Evolutionary conservation across 306 rosid species (phyloP).

Genomic region (Dalbergia cochinchinensis): DNA sequence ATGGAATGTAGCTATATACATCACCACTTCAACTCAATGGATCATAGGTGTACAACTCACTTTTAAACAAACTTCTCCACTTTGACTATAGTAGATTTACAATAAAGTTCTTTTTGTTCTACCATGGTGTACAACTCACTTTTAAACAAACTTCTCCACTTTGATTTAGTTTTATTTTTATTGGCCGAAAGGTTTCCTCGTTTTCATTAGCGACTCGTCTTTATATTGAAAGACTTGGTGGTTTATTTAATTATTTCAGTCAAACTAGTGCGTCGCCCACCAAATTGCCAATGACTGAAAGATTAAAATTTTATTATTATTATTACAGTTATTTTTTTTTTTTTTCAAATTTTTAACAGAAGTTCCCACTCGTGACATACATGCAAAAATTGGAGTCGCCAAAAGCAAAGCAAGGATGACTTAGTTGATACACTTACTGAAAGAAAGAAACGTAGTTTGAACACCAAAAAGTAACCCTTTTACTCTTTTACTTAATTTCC

Average conservation of each 20-base stretch:
- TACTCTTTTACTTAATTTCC: too few relatives aligned
- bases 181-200: background rate
- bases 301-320: background rate
- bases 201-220: background rate
- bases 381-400: background rate
- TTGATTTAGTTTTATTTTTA: background rate
- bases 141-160: background rate
- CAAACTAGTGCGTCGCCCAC: slow-evolving; percentile 12
- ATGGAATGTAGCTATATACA: background rate
- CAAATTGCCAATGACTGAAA: background rate
- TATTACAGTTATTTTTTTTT: background rate
- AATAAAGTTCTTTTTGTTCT: background rate
- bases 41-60: too few relatives aligned
- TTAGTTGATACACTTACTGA: too few relatives aligned
- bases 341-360: background rate
- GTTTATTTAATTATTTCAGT: background rate
- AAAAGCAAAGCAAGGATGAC: background rate
- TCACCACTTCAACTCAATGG: background rate
- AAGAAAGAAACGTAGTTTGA: too few relatives aligned
- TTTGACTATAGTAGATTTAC: background rate
- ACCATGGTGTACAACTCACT: background rate
- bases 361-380: background rate
- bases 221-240: background rate
- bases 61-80: too few relatives aligned
- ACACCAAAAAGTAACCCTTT: too few relatives aligned